A percentile compares a stretch with the other conserved stretches of the same genome.
These are phyloP conservation scores for Sclerotinia glacialis DNA, from an alignment of 2,329 filamentous ascomycete genomes.

Conservation along the genomic window DNA sequence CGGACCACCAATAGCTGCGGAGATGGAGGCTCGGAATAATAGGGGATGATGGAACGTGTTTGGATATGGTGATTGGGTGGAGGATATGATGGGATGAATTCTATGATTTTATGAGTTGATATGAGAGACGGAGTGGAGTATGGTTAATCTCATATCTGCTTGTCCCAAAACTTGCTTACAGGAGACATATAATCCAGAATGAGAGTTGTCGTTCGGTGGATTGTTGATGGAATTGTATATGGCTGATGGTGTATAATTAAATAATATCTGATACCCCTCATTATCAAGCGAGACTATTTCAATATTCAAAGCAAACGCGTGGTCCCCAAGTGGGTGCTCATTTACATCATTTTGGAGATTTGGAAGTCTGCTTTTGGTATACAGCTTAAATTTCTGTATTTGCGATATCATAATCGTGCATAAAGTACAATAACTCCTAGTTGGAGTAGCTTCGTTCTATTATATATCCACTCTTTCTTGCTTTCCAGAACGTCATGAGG, in stretches of 20 bases:
- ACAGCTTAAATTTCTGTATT: background rate
- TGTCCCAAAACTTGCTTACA: background rate
- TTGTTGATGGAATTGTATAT: background rate
- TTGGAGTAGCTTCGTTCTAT: background rate
- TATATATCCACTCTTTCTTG: background rate
- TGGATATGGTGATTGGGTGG: background rate
- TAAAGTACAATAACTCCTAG: background rate
- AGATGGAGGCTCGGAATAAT: background rate
- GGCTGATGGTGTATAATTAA: background rate
- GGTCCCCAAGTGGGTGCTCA: background rate
- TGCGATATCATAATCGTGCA: background rate
- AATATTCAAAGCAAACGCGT: background rate
- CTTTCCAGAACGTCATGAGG: background rate
- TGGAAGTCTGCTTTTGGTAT: background rate
- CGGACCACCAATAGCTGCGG: background rate
- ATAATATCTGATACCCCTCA: conserved; percentile 3
- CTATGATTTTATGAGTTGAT: background rate
- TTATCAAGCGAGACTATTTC: background rate
- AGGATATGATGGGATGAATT: background rate
- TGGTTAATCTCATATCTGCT: background rate
- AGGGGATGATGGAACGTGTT: background rate
- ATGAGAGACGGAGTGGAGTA: background rate
- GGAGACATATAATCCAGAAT: background rate
- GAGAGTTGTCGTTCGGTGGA: background rate
- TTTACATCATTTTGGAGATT: background rate